phyloP scores from a whole-genome alignment of 805 yeast species.

The Candida ulmi region DNA sequence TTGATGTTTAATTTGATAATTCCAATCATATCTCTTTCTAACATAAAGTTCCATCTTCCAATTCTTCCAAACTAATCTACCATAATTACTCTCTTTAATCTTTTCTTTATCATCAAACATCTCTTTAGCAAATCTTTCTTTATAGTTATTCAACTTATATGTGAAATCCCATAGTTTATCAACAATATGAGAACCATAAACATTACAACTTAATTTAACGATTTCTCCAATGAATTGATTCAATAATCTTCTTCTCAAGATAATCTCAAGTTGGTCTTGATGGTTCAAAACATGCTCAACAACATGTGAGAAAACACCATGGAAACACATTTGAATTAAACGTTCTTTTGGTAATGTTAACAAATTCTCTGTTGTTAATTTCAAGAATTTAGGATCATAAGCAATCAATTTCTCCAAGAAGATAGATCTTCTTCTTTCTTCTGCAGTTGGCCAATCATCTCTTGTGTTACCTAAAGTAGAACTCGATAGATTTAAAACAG shows the following conservation, averaged over 20 bases:
- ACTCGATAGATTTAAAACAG: conserved; percentile 53
- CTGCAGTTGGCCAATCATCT: conserved; percentile 91
- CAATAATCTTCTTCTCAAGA: conserved; percentile 62
- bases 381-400: conserved; percentile 56
- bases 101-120: conserved; percentile 51
- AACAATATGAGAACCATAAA: conserved; percentile 87
- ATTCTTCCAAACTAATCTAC: conserved; percentile 90
- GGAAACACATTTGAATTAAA: conserved; percentile 69
- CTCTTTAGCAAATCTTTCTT: conserved; percentile 78
- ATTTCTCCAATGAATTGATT: conserved; percentile 56
- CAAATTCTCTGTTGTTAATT: conserved; percentile 53
- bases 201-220: conserved; percentile 65
- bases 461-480: conserved; percentile 78
- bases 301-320: conserved; percentile 88
- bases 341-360: conserved; percentile 55
- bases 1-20: conserved; percentile 49
- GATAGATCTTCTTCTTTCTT: conserved; percentile 74
- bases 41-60: conserved; percentile 82
- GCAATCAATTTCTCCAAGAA: conserved; percentile 69
- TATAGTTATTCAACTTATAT: conserved; percentile 68
- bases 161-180: conserved; percentile 83
- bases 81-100: conserved; percentile 83
- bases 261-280: conserved; percentile 40
- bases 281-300: conserved; percentile 61
- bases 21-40: conserved; percentile 82